Conservation (phyloP, 306 rosid genomes). For the Vigna hirtella region DNA sequence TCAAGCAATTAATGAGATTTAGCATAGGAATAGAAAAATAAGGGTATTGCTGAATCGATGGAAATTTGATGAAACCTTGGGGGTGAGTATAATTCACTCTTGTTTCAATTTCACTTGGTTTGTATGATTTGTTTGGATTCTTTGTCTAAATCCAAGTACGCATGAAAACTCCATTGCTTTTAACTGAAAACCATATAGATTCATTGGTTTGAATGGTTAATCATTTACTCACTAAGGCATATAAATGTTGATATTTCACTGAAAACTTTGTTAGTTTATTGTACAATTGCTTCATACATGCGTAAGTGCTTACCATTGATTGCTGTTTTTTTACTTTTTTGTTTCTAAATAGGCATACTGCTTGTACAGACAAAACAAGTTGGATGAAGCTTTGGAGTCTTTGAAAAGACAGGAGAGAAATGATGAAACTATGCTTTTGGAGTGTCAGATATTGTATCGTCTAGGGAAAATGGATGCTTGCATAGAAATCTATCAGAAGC, state of each 20-base stretch:
- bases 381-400: constrained; percentile 81
- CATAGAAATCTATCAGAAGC: constrained; percentile 86
- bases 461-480: constrained; percentile 90
- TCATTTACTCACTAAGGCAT: constrained; percentile 7
- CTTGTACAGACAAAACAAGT: constrained; percentile 93
- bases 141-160: not conserved
- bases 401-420: constrained; percentile 66
- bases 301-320: constrained; percentile 39
- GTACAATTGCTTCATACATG: not conserved
- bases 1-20: not conserved
- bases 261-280: constrained; percentile 29
- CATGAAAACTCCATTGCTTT: not conserved
- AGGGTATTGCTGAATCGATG: not conserved
- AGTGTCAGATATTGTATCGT: constrained; percentile 92
- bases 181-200: not conserved
- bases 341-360: constrained; percentile 82
- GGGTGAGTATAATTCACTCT: not conserved
- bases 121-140: constrained; percentile 5
- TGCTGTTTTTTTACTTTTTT: constrained; percentile 34
- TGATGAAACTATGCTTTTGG: constrained; percentile 71
- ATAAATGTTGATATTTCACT: not conserved
- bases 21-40: not conserved
- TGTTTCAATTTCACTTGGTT: not conserved
- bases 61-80: not conserved
- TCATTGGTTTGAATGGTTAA: constrained; percentile 31